These are phyloP conservation scores for Torulaspora maleeae DNA, from an alignment of 805 yeast species.

Conservation along the genomic window DNA sequence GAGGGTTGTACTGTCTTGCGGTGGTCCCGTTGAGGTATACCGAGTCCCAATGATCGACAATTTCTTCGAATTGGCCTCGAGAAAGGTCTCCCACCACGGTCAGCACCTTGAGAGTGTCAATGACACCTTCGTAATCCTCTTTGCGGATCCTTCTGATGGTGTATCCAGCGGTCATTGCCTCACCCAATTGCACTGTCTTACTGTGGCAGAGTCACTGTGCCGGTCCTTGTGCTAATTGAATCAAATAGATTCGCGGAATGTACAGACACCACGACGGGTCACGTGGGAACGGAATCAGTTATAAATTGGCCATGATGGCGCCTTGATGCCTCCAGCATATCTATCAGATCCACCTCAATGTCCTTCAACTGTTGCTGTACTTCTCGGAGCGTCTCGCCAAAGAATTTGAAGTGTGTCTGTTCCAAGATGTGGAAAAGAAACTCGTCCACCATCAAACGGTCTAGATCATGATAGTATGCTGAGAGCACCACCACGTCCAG, in stretches of 20 bases:
- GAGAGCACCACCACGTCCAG: constrained; percentile 17
- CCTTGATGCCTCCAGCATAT: constrained; percentile 11
- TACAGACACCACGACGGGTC: constrained; percentile 1
- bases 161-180: constrained; percentile 47
- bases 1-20: constrained; percentile 54
- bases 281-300: constrained; percentile 8
- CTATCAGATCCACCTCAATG: constrained; percentile 6
- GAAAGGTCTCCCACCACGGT: constrained; percentile 81
- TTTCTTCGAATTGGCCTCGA: constrained; percentile 43
- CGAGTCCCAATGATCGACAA: constrained; percentile 56
- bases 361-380: constrained; percentile 6
- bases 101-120: constrained; percentile 58
- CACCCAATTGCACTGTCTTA: neutral
- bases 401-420: constrained; percentile 17
- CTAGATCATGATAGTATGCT: constrained; percentile 12
- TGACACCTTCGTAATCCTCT: constrained; percentile 56
- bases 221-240: neutral
- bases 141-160: constrained; percentile 51
- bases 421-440: constrained; percentile 9
- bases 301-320: constrained; percentile 5
- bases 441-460: constrained; percentile 11
- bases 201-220: neutral
- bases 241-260: neutral
- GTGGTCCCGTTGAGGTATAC: constrained; percentile 22
- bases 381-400: constrained; percentile 6